These are phyloP conservation scores for Calonectria pseudoturangicola DNA, from an alignment of 2,329 filamentous ascomycete genomes.

Conservation along the genomic window DNA sequence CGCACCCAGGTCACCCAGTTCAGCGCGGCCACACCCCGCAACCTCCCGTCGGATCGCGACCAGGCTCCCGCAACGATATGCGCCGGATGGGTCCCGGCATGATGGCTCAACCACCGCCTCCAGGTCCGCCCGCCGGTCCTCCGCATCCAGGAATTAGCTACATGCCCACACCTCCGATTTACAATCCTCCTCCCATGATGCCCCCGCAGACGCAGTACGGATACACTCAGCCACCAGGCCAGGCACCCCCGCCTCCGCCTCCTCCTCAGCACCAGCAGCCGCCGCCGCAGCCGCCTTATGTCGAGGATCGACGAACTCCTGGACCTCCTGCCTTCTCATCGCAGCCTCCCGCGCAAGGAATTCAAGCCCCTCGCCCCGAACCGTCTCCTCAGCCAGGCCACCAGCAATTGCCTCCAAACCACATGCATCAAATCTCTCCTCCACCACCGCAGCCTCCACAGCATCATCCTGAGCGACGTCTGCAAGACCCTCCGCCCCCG, in stretches of 20 bases:
- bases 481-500: slow-evolving; percentile 71
- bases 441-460: slow-evolving; percentile 68
- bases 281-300: slow-evolving; percentile 77
- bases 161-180: slow-evolving; percentile 90
- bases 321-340: slow-evolving; percentile 81
- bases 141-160: slow-evolving; percentile 81
- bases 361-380: slow-evolving; percentile 69
- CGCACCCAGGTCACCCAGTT: slow-evolving; percentile 61
- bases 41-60: slow-evolving; percentile 79
- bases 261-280: slow-evolving; percentile 62
- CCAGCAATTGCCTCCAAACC: slow-evolving; percentile 69
- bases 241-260: slow-evolving; percentile 60
- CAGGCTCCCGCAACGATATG: slow-evolving; percentile 85
- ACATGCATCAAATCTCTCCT: slow-evolving; percentile 70
- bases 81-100: slow-evolving; percentile 85
- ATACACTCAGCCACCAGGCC: slow-evolving; percentile 47
- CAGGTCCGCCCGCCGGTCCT: slow-evolving; percentile 73
- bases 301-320: slow-evolving; percentile 84
- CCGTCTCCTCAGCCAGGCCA: slow-evolving; percentile 76
- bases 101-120: slow-evolving; percentile 74
- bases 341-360: slow-evolving; percentile 72
- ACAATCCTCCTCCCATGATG: slow-evolving; percentile 75
- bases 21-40: slow-evolving; percentile 87
- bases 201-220: slow-evolving; percentile 51
- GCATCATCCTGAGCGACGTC: slow-evolving; percentile 61